Conservation (phyloP, 1,284 basidiomycete species). For the Trichosporon ovoides region DNA sequence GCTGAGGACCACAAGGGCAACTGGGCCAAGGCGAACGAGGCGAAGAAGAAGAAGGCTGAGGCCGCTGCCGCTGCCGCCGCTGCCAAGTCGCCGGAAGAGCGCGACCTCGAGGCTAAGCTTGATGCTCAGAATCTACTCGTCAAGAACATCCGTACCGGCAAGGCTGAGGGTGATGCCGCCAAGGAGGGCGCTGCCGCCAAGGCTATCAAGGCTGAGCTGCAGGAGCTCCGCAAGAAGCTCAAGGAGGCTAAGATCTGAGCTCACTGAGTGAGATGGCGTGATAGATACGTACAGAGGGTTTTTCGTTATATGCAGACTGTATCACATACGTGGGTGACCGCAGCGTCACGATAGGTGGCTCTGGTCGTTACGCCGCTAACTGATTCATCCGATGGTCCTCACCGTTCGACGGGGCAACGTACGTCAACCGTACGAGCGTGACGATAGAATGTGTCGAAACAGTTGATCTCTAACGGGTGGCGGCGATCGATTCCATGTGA, state of each 20-base stretch:
- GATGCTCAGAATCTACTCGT: conserved; percentile 68
- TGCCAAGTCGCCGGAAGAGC: conserved; percentile 48
- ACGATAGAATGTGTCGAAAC: no score
- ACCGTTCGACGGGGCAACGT: no score
- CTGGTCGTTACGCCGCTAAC: not conserved
- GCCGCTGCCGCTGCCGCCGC: conserved; percentile 37
- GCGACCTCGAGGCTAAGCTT: conserved; percentile 56
- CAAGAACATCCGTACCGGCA: conserved; percentile 62
- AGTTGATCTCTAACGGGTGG: no score
- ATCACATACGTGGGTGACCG: not conserved
- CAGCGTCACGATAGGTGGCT: not conserved
- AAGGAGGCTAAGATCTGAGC: conserved; percentile 30
- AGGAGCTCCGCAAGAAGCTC: conserved; percentile 49
- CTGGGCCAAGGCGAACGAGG: conserved; percentile 23
- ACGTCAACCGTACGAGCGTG: no score
- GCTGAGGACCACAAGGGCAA: conserved; percentile 40
- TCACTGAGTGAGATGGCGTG: not conserved
- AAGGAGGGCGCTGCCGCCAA: conserved; percentile 55
- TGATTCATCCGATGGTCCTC: no score
- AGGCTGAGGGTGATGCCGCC: conserved; percentile 52
- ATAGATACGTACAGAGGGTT: not conserved
- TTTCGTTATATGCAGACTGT: conserved; percentile 4
- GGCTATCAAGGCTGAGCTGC: conserved; percentile 62
- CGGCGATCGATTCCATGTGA: no score
- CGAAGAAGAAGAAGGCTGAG: conserved; percentile 36